These are phyloP conservation scores for Leptographium wingfieldii DNA, from an alignment of 2,329 filamentous ascomycete species.

Conservation along the genomic window DNA sequence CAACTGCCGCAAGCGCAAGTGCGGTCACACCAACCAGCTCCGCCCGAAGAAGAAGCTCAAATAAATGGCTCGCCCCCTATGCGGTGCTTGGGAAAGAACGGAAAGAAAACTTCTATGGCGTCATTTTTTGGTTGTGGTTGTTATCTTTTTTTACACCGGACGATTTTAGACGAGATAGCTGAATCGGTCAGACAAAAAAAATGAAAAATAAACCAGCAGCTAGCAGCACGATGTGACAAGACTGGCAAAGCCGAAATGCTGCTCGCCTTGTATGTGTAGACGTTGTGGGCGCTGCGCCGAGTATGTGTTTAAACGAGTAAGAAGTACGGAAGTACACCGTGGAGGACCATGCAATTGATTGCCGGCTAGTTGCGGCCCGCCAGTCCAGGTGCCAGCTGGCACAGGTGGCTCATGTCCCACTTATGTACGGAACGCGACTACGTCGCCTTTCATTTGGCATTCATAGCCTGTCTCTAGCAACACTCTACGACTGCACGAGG, in stretches of 20 bases:
- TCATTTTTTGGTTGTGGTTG: conserved; percentile 9
- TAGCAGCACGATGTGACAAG: not conserved
- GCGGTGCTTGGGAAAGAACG: not conserved
- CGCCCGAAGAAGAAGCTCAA: conserved; percentile 96
- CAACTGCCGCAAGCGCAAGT: conserved; percentile 99
- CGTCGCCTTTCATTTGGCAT: conserved; percentile 1
- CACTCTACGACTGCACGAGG: not conserved
- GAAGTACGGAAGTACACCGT: too few species aligned
- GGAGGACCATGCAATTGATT: not conserved
- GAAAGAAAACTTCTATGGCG: conserved; percentile 1
- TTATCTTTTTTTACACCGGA: conserved; percentile 4
- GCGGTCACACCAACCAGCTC: conserved; percentile 99
- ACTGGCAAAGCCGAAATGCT: not conserved
- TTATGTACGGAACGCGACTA: conserved; percentile 5
- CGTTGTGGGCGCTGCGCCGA: not conserved
- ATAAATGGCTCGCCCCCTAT: conserved; percentile 23
- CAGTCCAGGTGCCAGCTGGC: conserved; percentile 1
- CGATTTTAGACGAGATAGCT: conserved; percentile 6
- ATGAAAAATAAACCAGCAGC: not conserved
- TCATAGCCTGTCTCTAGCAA: not conserved
- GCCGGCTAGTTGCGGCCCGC: not conserved
- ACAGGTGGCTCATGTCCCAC: conserved; percentile 2
- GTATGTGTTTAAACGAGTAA: not conserved
- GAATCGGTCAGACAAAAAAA: conserved; percentile 4
- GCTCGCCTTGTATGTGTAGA: not conserved